Percentiles rank a stretch among this genome's conserved stretches.
Conservation (phyloP, 768 basidiomycete species). For the Boletus rubroflammeus region DNA sequence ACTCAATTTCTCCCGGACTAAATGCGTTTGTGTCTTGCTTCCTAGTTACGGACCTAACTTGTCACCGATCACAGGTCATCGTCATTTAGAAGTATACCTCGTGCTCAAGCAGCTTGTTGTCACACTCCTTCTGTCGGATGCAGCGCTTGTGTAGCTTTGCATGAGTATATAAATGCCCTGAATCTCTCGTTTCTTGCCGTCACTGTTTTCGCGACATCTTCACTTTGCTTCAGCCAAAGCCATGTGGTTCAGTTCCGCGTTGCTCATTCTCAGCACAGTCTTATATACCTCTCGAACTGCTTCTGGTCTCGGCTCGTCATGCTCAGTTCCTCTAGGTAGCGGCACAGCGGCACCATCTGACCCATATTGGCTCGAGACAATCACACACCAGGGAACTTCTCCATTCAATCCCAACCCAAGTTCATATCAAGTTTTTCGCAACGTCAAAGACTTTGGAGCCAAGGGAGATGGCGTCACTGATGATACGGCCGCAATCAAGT, state of each 20-base stretch:
- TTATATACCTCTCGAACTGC: not conserved
- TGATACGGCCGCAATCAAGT: constrained; percentile 77
- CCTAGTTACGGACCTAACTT: not conserved
- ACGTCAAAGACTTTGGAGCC: constrained; percentile 62
- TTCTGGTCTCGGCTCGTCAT: constrained; percentile 45
- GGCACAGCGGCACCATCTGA: constrained; percentile 42
- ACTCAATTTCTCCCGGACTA: not conserved
- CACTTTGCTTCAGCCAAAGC: not conserved
- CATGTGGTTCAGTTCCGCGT: constrained; percentile 8
- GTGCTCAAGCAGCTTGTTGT: not conserved
- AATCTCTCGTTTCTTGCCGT: not conserved
- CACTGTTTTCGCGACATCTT: not conserved
- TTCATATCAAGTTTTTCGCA: constrained; percentile 68
- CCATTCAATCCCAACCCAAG: constrained; percentile 54
- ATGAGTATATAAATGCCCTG: constrained; percentile 14
- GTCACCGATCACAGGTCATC: constrained; percentile 1
- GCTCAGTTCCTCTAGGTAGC: constrained; percentile 41
- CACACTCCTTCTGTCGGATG: not conserved
- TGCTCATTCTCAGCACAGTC: constrained; percentile 11
- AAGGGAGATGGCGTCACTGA: constrained; percentile 65
- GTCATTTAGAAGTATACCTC: not conserved
- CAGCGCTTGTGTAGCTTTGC: not conserved
- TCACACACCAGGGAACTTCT: constrained; percentile 68
- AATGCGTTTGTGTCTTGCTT: not conserved
- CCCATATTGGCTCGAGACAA: constrained; percentile 68